Evolutionary conservation across 192 early-diverging fungal species (phyloP).

Genomic region (Coemansia sp.): DNA sequence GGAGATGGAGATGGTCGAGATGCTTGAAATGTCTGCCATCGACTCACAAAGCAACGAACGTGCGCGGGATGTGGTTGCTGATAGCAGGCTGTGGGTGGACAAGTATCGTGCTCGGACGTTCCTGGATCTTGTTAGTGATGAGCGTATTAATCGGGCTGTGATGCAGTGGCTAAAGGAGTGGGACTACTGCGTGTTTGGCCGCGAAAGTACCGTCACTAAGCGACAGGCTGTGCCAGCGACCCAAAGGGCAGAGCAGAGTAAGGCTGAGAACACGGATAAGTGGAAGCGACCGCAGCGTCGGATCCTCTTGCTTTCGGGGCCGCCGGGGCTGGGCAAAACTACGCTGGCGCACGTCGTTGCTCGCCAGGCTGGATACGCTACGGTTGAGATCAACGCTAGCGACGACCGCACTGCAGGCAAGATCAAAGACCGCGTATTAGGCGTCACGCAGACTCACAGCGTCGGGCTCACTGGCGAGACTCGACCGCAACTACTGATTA

Average conservation of each 20-base stretch:
- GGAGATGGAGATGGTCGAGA: slow-evolving; percentile 10
- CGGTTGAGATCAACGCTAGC: slow-evolving; percentile 95
- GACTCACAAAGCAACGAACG: not conserved
- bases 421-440: slow-evolving; percentile 71
- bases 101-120: slow-evolving; percentile 84
- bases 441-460: slow-evolving; percentile 78
- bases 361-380: slow-evolving; percentile 85
- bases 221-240: slow-evolving; percentile 3
- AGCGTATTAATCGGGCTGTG: slow-evolving; percentile 86
- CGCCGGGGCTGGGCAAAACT: slow-evolving; percentile 95
- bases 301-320: slow-evolving; percentile 80
- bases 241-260: slow-evolving; percentile 6
- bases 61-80: slow-evolving; percentile 17
- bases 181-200: slow-evolving; percentile 93
- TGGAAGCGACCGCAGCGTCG: slow-evolving; percentile 49
- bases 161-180: slow-evolving; percentile 95
- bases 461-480: slow-evolving; percentile 57
- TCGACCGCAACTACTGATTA: slow-evolving; percentile 82
- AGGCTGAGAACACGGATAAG: slow-evolving; percentile 21
- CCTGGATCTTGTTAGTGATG: slow-evolving; percentile 88
- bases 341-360: slow-evolving; percentile 94
- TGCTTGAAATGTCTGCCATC: not conserved
- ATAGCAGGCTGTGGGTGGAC: slow-evolving; percentile 77
- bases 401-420: slow-evolving; percentile 88
- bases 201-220: slow-evolving; percentile 18